Base-by-base conservation (phyloP, 257 asterid species). In the Nemophila menziesii region DNA sequence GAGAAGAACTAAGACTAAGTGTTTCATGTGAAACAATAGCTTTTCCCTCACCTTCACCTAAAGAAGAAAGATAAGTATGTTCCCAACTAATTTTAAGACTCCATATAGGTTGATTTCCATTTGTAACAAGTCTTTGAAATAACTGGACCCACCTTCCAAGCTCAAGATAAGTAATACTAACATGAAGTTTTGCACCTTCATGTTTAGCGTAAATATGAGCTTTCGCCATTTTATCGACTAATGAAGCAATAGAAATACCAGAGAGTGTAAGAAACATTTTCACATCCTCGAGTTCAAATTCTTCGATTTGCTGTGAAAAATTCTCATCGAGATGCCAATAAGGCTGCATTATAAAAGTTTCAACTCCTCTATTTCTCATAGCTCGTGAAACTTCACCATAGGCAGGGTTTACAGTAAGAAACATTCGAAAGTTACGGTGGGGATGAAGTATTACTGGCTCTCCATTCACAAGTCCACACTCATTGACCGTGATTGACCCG, bases 371-470 rank as follows among this genome's bases (percentile, higher is more conserved):
- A 54, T 90, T 90, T 59, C 99, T 66, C 99, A 90, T 90, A 52
- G 99, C 99, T 56, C 99, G 78, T 47, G 99, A 90, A 33, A 90
- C 94, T 58, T 90, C 99, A 51, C 99, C 99, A 54, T 64, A 60
- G 73, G 62, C 63, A 48, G 99, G 96, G 61, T 85, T 79, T 15
- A 90, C 89, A 15, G 99, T 90, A 52, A 90, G 72, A 65, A 90
- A 90, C 99, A 90, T 76, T 44, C 96, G 81, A 51, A 90, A 90
- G 46, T 70, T 71, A 46, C 89, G 83, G 67, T 90, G 96, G 21
- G 99, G 99, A 40, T 68, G 92, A 43, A 90, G 76, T 64, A 85
- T 72, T 58, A 85, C 71, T 11, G 96, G 83, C 42, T 72, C 62
- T 46, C 99, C 99, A 38, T 90, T 82, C 43, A 85, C 82, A 54